Conservation (phyloP, 768 basidiomycete genomes). For the Boletus reticuloceps region DNA sequence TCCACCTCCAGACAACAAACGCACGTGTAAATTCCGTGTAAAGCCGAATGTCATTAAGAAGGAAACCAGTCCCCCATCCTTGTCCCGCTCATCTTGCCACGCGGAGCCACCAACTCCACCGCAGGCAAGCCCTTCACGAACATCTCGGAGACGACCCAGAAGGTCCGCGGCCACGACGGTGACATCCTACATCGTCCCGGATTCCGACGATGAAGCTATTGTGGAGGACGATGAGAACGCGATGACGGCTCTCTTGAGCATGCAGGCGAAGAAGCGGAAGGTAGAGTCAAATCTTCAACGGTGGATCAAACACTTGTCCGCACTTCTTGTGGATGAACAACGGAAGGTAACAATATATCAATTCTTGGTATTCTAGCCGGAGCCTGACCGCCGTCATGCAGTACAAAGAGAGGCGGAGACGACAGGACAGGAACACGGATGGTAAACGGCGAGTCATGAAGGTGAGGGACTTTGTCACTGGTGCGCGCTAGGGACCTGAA, state of each 20-base stretch:
- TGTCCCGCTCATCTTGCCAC: conserved; percentile 24
- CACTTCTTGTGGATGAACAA: conserved; percentile 62
- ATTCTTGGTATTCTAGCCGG: background rate
- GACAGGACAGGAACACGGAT: conserved; percentile 45
- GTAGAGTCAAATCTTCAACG: conserved; percentile 50
- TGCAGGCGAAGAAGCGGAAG: conserved; percentile 36
- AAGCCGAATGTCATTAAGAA: conserved; percentile 39
- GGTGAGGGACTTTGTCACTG: conserved; percentile 37
- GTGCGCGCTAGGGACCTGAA: background rate
- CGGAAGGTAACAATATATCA: conserved; percentile 50
- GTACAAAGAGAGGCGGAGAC: conserved; percentile 65
- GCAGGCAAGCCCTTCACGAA: conserved; percentile 18
- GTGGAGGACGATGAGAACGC: conserved; percentile 37
- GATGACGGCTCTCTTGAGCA: conserved; percentile 27
- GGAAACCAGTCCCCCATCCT: conserved; percentile 35
- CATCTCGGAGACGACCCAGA: conserved; percentile 54
- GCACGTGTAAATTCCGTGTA: conserved; percentile 20
- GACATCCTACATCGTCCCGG: conserved; percentile 62
- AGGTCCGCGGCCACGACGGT: conserved; percentile 51
- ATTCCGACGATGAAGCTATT: conserved; percentile 68
- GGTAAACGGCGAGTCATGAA: conserved; percentile 54
- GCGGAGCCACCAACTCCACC: conserved; percentile 12
- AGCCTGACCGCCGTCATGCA: conserved; percentile 25
- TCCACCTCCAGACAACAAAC: conserved; percentile 22
- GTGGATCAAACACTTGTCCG: conserved; percentile 67